A percentile compares a stretch with the other conserved stretches of the same genome.
Evolutionary conservation across 495 filamentous ascomycete genomes (phyloP).

Genomic region (Xylaria telfairii): DNA sequence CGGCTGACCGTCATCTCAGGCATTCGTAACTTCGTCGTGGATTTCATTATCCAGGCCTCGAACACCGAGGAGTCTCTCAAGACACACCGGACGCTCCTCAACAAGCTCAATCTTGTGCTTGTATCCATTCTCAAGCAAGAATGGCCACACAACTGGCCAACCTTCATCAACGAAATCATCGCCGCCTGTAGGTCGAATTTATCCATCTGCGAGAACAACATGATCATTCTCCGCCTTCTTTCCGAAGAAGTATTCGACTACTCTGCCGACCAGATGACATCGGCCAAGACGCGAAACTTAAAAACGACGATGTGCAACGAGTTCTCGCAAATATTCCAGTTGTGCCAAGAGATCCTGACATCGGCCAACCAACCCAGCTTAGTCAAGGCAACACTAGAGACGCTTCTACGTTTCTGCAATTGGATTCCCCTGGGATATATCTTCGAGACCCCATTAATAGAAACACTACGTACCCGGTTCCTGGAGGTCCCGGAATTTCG

Average conservation of each 20-base stretch:
- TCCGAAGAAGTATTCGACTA: conserved; percentile 99
- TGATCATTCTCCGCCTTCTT: conserved; percentile 93
- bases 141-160: conserved; percentile 99
- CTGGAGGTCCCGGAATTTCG: conserved; percentile 90
- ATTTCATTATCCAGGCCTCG: conserved; percentile 94
- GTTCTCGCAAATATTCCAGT: conserved; percentile 95
- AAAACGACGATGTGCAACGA: conserved; percentile 98
- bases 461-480: conserved; percentile 88
- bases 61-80: conserved; percentile 83
- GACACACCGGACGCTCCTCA: conserved; percentile 82
- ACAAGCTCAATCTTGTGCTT: conserved; percentile 97
- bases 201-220: conserved; percentile 99
- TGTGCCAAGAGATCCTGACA: conserved; percentile 91
- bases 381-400: conserved; percentile 93
- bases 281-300: conserved; percentile 89
- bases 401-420: conserved; percentile 92
- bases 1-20: conserved; percentile 57
- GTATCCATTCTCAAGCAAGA: conserved; percentile 98
- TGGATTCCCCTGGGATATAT: conserved; percentile 99
- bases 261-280: conserved; percentile 98
- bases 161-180: conserved; percentile 99
- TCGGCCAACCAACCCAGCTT: conserved; percentile 87
- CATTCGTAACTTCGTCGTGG: conserved; percentile 98
- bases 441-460: conserved; percentile 96
- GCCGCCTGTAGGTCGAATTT: conserved; percentile 91